Percentiles rank a stretch among this genome's conserved stretches.
These are phyloP conservation scores for Entamoeba histolytica DNA, from an alignment of 208 protist species.

Conservation along the genomic window DNA sequence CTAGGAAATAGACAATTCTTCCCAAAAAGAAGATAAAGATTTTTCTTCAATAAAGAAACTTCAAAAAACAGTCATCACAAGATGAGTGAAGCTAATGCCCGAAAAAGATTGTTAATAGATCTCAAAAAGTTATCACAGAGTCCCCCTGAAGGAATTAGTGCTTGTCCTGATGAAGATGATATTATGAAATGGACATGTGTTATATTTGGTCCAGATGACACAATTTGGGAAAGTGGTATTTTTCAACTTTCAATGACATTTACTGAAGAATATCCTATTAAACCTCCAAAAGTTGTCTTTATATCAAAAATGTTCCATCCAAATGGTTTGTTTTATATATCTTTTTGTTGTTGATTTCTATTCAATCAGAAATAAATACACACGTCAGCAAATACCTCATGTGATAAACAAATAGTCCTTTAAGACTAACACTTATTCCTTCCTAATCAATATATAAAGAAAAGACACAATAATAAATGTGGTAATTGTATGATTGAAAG, in stretches of 20 bases:
- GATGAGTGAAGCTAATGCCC: background rate
- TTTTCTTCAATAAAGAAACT: too few relatives aligned
- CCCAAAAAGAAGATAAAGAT: too few relatives aligned
- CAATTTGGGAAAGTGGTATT: conserved; percentile 35
- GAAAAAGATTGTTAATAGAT: background rate
- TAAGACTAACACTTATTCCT: too few relatives aligned
- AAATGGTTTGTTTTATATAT: conserved; percentile 10
- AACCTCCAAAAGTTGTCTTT: conserved; percentile 34
- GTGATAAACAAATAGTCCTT: background rate
- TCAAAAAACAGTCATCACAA: too few relatives aligned
- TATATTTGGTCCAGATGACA: conserved; percentile 26
- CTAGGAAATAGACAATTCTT: too few relatives aligned
- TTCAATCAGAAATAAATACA: background rate
- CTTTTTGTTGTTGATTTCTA: background rate
- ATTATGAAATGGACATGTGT: background rate
- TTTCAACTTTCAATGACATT: conserved; percentile 32
- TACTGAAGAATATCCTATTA: conserved; percentile 36
- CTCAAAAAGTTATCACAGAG: background rate
- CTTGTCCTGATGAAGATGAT: background rate
- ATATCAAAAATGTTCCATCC: conserved; percentile 38
- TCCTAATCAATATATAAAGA: too few relatives aligned
- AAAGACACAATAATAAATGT: too few relatives aligned
- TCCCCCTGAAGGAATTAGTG: background rate
- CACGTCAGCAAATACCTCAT: background rate
- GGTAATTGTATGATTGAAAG: too few relatives aligned